Percentiles rank a stretch among this genome's conserved stretches.
These are phyloP conservation scores for Gracilaria domingensis DNA, from an alignment of 23 red algal species.

Conservation along the genomic window DNA sequence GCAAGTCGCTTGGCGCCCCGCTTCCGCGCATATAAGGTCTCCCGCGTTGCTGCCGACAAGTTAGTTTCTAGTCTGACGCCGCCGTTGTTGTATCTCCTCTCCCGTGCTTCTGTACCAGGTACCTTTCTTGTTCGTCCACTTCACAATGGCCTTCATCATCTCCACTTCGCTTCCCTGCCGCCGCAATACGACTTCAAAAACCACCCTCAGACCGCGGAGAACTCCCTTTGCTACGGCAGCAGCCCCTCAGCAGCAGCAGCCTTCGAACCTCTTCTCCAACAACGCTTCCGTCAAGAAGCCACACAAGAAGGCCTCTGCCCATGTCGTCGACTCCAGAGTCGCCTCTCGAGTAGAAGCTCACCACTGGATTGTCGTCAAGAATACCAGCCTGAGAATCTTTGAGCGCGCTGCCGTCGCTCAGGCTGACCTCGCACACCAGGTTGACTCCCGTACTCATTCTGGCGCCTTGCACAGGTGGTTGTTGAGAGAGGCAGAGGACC, in stretches of 20 bases:
- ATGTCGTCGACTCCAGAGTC: slow-evolving; percentile 61
- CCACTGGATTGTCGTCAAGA: slow-evolving; percentile 62
- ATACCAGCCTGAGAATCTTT: slow-evolving; percentile 28
- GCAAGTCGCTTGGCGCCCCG: not conserved
- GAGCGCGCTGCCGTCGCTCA: slow-evolving; percentile 75
- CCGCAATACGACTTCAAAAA: not conserved
- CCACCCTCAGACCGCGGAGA: not conserved
- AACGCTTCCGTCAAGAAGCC: not conserved
- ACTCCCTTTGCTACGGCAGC: slow-evolving; percentile 26
- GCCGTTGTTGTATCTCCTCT: no score
- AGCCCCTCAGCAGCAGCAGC: not conserved
- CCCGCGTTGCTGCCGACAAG: no score
- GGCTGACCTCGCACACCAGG: slow-evolving; percentile 54
- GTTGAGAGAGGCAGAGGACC: slow-evolving; percentile 42
- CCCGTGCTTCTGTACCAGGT: no score
- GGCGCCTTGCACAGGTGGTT: slow-evolving; percentile 70
- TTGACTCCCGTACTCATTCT: slow-evolving; percentile 33
- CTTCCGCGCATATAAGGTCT: no score
- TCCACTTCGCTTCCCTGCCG: slow-evolving; percentile 31
- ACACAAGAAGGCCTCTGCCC: slow-evolving; percentile 39
- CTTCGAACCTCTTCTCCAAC: not conserved
- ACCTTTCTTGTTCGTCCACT: not conserved
- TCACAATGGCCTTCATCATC: slow-evolving; percentile 57
- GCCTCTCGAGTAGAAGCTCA: slow-evolving; percentile 44
- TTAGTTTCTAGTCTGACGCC: no score